Base-by-base conservation (phyloP, 176 grass and related monocot species). In the Musa schizocarpa region DNA sequence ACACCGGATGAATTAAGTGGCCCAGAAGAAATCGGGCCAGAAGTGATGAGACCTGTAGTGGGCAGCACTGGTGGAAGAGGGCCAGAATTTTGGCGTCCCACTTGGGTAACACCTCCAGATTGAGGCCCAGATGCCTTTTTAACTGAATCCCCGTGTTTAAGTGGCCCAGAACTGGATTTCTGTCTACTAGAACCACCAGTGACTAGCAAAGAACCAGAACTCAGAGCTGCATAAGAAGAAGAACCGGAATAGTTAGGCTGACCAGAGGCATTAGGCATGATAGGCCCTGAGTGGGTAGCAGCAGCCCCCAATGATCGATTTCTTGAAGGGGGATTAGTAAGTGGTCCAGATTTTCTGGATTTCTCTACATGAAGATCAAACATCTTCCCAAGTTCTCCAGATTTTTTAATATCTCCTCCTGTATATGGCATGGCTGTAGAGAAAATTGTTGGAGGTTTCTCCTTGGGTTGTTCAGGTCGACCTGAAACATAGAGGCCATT, bases 321-420 rank as follows among this genome's bases (percentile, higher is more conserved):
- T 72, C 90, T 86, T 1, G 90, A 86, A 57, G 86, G 76, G 1
- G 84, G 81, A 48, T 78, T 92, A 50, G 16, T 51, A 77, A 92
- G 76, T 78, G 90, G 94, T 68, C 90, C 94, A 80, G 94, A 97
- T 81, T 97, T 97, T 74, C 94, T 87, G 23, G 94, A 97, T 54
- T 93, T 97, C 53, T 93, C 94, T 27, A 85, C 94, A 71, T 93
- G 94, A 52, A 97, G 83, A 71, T 97, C 94, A 81, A 97, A 97
- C 94, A 97, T 97, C 72, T 97, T 97, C 58, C 94, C 94, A 25
- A 97, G 82, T 71, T 97, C 94, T 55, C 94, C 94, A 71, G 94
- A 97, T 82, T 93, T 97, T 77, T 97, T 97, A 59, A 90, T 87
- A 84, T 97, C 94, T 69, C 94, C 94, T 50, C 94, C 94, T 34